Evolutionary conservation across 208 protist genomes (phyloP), one percentile per base, ranked within the genome.

Genomic region (Vickermania ingenoplastis): DNA sequence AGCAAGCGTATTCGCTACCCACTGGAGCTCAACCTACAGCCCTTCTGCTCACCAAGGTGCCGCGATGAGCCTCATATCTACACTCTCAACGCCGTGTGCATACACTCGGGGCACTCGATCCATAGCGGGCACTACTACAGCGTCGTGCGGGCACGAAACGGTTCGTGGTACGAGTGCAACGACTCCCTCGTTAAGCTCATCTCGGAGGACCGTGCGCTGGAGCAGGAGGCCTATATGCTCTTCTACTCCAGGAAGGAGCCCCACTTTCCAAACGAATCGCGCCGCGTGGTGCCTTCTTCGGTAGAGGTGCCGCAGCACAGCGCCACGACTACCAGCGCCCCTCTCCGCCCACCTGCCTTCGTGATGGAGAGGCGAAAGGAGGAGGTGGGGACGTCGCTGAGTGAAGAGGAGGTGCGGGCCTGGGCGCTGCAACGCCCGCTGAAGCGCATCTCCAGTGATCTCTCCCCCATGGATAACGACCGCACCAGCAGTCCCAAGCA

Each of bases 41-140:
- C 61, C 14, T 92, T 83, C 70, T 88, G 73, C 66, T 83, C 79
- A 22, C 50, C 11, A 14, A 25, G n/a, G 3, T n/a, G 11, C 36
- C 30, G 26, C n/a, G 52, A 14, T 21, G 25, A 14, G 26, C 24
- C 21, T 17, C 30, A 14, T 41, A 22, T 41, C 14, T 97, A 97
- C 67, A 73, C 95, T 52, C 77, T 97, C 7, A 89, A 88, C 64
- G 89, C 86, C 24, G 61, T 97, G 29, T 81, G 91, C 53, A 79
- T 97, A 30, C 94, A 97, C 63, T 72, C 85, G 25, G 94, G 94
- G 13, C 51, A 60, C 41, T 83, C 82, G 29, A 48, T 94, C 7
- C 67, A 74, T 54, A 89, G 79, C 59, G 94, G 94, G 21, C 94
- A 97, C 64, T 97, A 97, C 77, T 96, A 91, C 73, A 79, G 73